Base-by-base conservation (phyloP, 129 eudicot genomes). In the sunflower (Helianthus annuus) region DNA sequence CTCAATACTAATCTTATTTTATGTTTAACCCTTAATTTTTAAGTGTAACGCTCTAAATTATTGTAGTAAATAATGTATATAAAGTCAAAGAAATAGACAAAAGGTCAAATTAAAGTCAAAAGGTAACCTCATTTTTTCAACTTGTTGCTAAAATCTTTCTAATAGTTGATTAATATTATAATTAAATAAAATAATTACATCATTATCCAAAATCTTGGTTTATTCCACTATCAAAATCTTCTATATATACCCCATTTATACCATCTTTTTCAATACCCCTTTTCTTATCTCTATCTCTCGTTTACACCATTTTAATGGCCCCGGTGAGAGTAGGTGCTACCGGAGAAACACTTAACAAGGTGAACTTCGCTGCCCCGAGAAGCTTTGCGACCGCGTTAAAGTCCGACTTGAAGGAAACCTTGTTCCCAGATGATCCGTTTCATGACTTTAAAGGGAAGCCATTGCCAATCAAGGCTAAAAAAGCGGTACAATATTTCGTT, bases 371-470 rank as follows among this genome's bases (percentile, higher is more conserved):
- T 2, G 48, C 68, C 6, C 91, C 88, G 0, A 86, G 98, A 66
- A 64, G 81, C 66, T 89, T 87, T 4, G 52, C 71, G 46, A 54
- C 77, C n/a, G 68, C 82, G 8, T 61, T 92, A 8, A 89, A 78
- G 60, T 81, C 88, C 1, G 85, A 83, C 54, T 8, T 85, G 9
- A 80, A 67, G 22, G 98, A 94, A 53, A 88, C 93, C 0, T 69
- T 94, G 11, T 85, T 90, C 44, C 96, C 98, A 0, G 98, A 94
- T 51, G 97, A 94, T 69, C 98, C 98, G 0, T 90, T 94, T 48
- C 77, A 79, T 10, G 81, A 57, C 2, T 64, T 94, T n/a, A 81
- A 72, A 60, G 71, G 85, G 40, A 83, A 85, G 66, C 74, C 97
- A 14, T 66, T 72, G 15, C 53, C 75, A 4, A 64, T 61, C 0